phyloP scores from a whole-genome alignment of 306 rosid genomes.

The Spatholobus suberectus region DNA sequence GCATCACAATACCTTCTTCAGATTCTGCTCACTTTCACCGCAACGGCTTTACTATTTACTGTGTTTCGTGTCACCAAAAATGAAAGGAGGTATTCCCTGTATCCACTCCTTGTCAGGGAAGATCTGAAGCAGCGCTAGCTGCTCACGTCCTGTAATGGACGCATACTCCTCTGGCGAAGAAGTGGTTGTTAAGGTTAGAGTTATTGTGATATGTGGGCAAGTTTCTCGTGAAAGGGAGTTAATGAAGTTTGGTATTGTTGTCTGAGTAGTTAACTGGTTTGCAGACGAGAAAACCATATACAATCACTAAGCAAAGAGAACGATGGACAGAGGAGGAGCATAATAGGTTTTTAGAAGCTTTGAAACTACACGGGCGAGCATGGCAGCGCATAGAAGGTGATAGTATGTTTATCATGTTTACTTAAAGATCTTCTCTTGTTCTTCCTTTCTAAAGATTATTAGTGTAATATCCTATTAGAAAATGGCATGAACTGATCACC shows the following conservation, averaged over 20 bases:
- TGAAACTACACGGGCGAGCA: constrained; percentile 96
- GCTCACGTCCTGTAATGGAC: constrained; percentile 70
- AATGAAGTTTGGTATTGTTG: not conserved
- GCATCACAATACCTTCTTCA: constrained; percentile 47
- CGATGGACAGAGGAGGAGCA: constrained; percentile 99
- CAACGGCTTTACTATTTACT: constrained; percentile 58
- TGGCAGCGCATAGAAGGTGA: constrained; percentile 99
- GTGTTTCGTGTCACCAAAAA: constrained; percentile 51
- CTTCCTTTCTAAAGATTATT: constrained; percentile 34
- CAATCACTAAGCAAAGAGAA: constrained; percentile 97
- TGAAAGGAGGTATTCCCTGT: constrained; percentile 56
- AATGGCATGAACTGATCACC: constrained; percentile 30
- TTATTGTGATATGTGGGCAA: constrained; percentile 3
- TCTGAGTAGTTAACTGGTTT: constrained; percentile 44
- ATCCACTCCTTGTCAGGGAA: constrained; percentile 70
- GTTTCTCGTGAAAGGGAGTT: constrained; percentile 17
- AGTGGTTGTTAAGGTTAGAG: constrained; percentile 69
- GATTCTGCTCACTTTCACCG: constrained; percentile 51
- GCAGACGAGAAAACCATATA: constrained; percentile 92
- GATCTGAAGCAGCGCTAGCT: constrained; percentile 87
- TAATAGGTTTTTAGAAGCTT: constrained; percentile 86
- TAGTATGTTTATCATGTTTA: not conserved
- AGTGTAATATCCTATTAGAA: constrained; percentile 16
- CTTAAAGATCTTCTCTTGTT: not conserved
- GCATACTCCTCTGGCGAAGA: constrained; percentile 84